Evolutionary conservation across 768 basidiomycete genomes (phyloP).

Genomic region (Rhodosporidiobolus odoratus): DNA sequence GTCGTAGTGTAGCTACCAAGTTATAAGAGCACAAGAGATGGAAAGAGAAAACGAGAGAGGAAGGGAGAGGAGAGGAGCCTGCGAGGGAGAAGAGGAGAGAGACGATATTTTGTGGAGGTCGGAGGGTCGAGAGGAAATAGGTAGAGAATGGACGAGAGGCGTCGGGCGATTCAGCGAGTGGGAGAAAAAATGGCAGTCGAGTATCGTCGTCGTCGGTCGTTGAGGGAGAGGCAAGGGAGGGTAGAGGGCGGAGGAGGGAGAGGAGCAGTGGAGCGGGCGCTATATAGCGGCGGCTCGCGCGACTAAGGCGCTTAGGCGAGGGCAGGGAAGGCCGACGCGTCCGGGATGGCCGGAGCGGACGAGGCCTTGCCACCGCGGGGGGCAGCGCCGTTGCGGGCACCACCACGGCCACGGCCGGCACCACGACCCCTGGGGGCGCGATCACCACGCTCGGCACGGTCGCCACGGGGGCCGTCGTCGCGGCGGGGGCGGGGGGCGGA

Average conservation of each 20-base stretch:
- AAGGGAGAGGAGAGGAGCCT: background rate
- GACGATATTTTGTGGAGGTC: background rate
- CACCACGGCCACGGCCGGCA: slow-evolving; percentile 49
- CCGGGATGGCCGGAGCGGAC: slow-evolving; percentile 34
- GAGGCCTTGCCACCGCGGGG: slow-evolving; percentile 27
- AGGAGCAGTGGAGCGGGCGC: background rate
- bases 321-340: slow-evolving; percentile 42
- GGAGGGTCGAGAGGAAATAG: too few relatives aligned
- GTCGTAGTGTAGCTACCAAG: background rate
- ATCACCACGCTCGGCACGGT: too few relatives aligned
- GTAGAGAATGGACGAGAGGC: background rate
- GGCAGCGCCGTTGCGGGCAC: slow-evolving; percentile 25
- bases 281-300: background rate
- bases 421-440: too few relatives aligned
- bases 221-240: background rate
- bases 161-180: background rate
- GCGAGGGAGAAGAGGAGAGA: background rate
- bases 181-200: slow-evolving; percentile 2
- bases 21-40: background rate
- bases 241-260: background rate
- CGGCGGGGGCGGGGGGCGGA: slow-evolving; percentile 73
- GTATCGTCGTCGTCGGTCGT: background rate
- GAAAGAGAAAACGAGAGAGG: background rate
- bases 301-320: slow-evolving; percentile 39
- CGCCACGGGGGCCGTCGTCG: slow-evolving; percentile 22